These are phyloP conservation scores for Coelastrella sp. DNA, from an alignment of 139 green algal genomes.

Conservation along the genomic window DNA sequence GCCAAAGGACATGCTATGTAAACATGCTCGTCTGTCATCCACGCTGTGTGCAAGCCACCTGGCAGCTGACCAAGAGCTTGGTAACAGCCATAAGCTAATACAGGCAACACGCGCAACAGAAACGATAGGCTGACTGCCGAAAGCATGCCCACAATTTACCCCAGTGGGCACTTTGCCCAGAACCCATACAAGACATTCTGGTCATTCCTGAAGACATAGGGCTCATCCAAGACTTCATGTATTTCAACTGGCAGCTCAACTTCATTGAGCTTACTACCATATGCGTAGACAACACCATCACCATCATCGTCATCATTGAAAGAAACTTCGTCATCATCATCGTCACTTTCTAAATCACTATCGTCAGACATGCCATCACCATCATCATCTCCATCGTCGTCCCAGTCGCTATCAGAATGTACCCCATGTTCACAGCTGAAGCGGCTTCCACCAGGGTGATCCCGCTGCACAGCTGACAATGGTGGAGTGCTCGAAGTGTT, in stretches of 20 bases:
- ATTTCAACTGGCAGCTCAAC: neutral
- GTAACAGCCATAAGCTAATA: too few species aligned
- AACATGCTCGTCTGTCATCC: too few species aligned
- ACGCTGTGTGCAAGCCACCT: too few species aligned
- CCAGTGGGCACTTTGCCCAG: conserved; percentile 27
- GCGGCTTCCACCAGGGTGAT: neutral
- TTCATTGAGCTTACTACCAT: neutral
- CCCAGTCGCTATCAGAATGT: neutral
- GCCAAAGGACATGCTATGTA: too few species aligned
- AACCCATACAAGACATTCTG: conserved; percentile 34
- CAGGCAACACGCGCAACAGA: too few species aligned
- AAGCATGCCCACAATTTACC: neutral
- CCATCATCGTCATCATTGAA: conserved; percentile 6
- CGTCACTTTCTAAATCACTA: neutral
- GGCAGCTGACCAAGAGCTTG: too few species aligned
- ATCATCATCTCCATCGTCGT: neutral
- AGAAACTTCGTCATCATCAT: conserved; percentile 6
- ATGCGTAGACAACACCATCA: neutral
- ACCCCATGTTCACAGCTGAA: neutral
- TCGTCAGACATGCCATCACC: neutral
- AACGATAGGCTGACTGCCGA: neutral
- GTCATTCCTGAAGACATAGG: neutral
- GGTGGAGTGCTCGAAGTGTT: too few species aligned
- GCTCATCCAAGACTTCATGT: neutral
- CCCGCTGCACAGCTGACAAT: too few species aligned